Base-by-base conservation (phyloP, 495 filamentous ascomycete genomes). In the Penicillium riverlandense region DNA sequence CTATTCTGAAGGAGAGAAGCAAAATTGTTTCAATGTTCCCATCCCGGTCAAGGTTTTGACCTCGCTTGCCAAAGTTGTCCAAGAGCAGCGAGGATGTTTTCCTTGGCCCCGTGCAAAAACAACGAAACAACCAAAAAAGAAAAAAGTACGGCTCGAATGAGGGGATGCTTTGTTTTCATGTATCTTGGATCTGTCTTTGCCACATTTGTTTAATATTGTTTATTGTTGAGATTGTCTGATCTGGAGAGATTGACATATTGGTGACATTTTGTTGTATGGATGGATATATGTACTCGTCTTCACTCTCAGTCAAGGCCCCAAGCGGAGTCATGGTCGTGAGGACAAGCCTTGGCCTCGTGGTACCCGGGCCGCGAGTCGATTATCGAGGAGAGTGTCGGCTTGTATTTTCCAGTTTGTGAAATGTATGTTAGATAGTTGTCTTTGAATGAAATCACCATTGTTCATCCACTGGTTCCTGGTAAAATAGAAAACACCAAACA, bases 401-500 rank as follows among this genome's bases (percentile, higher is more conserved):
- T 22, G 22, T 22, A 22, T 22, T 22, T 22, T 22, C 22, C 22
- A 22, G 6, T 22, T 3, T 22, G 22, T 22, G 22, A 22, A 2
- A 22, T 22, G 22, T 22, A 6, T 16, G 22, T 4, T 22, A 22
- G 22, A 6, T 4, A 22, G 22, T 11, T 30, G 4, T 10, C 12
- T 40, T 2, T 11, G 32, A 34, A 34, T 40, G 22, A 29, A 40
- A 40, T 38, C 36, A 22, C 22, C 11, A 22, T 10, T 36, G 8
- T 38, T 37, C 28, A 29, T 29, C 30, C 11, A 14, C 33, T 33
- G 4, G 22, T 35, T 41, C 14, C 37, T 22, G 38, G 31, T 22
- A 41, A 22, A 22, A n/a, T 38, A n/a, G 29, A 39, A 8, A 44
- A 44, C 15, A 10, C 30, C 33, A 49, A 53, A 56, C 53, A 47